Percentiles rank a stretch among this genome's conserved stretches.
Conservation (phyloP, 179 eudicot genomes). For the Pouteria campechiana region DNA sequence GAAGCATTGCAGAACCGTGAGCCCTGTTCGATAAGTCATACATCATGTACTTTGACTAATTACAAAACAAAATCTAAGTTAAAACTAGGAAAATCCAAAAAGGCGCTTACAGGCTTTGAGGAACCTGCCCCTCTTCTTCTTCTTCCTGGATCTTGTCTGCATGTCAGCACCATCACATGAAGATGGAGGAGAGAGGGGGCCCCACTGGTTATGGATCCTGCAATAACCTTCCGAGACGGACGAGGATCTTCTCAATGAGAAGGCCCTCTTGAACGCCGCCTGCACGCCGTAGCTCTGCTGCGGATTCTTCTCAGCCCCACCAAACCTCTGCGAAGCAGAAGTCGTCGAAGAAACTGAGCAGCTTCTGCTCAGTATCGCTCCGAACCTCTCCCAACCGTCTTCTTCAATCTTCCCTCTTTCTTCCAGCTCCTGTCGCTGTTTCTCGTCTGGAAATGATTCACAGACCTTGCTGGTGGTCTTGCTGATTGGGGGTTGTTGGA, state of each 20-base stretch:
- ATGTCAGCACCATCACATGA: slow-evolving; percentile 9
- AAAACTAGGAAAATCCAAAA: slow-evolving; percentile 36
- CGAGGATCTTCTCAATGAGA: slow-evolving; percentile 50
- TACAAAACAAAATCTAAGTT: too few species aligned
- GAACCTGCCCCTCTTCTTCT: slow-evolving; percentile 27
- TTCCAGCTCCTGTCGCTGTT: neutral
- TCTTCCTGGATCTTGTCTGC: slow-evolving; percentile 12
- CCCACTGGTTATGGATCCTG: slow-evolving; percentile 53
- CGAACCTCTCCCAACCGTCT: slow-evolving; percentile 4
- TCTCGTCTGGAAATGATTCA: slow-evolving; percentile 4
- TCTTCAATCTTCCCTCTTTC: neutral
- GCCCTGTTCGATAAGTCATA: too few species aligned
- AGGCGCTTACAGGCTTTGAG: slow-evolving; percentile 46
- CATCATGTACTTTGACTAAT: too few species aligned
- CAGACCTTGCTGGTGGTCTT: slow-evolving; percentile 1
- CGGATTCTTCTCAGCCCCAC: slow-evolving; percentile 15
- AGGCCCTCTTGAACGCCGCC: slow-evolving; percentile 38
- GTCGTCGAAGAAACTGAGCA: slow-evolving; percentile 19
- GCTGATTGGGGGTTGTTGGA: slow-evolving; percentile 6
- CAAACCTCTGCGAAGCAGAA: slow-evolving; percentile 6
- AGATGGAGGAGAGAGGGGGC: slow-evolving; percentile 2
- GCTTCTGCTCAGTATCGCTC: slow-evolving; percentile 22
- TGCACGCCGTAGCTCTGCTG: slow-evolving; percentile 12
- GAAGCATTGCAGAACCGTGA: too few species aligned
- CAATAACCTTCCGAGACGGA: slow-evolving; percentile 54